phyloP scores from a whole-genome alignment of 2,329 filamentous ascomycete species.

The Reticulascus tulasneorum region DNA sequence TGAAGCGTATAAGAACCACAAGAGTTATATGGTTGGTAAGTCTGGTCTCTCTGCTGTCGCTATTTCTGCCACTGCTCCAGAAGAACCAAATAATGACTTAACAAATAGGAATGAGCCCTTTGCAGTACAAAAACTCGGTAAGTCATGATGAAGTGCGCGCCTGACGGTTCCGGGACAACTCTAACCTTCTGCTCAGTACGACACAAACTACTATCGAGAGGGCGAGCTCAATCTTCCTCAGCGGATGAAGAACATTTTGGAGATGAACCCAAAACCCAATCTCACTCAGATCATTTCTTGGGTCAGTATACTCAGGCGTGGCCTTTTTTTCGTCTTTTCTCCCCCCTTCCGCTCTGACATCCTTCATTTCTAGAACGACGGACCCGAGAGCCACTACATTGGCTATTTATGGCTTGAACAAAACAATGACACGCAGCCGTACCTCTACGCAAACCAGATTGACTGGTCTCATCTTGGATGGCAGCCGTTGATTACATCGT shows the following conservation, averaged over 20 bases:
- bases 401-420: background rate
- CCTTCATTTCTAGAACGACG: no score
- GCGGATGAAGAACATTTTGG: background rate
- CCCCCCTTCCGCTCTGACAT: no score
- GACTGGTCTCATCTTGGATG: background rate
- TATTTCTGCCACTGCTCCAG: no score
- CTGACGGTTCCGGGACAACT: no score
- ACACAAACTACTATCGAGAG: background rate
- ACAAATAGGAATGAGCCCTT: background rate
- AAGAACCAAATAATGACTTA: no score
- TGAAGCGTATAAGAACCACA: constrained; percentile 1
- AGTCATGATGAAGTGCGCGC: no score
- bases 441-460: constrained; percentile 1
- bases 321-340: no score
- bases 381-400: constrained; percentile 2
- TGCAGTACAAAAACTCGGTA: constrained; percentile 2
- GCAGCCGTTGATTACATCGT: background rate
- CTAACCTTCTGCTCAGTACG: no score
- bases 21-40: background rate
- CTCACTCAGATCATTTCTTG: background rate
- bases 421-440: constrained; percentile 2
- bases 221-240: background rate
- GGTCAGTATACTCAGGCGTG: no score
- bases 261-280: background rate
- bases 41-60: no score